Evolutionary conservation across 495 filamentous ascomycete species (phyloP).

Genomic region (Aspergillus baeticus): DNA sequence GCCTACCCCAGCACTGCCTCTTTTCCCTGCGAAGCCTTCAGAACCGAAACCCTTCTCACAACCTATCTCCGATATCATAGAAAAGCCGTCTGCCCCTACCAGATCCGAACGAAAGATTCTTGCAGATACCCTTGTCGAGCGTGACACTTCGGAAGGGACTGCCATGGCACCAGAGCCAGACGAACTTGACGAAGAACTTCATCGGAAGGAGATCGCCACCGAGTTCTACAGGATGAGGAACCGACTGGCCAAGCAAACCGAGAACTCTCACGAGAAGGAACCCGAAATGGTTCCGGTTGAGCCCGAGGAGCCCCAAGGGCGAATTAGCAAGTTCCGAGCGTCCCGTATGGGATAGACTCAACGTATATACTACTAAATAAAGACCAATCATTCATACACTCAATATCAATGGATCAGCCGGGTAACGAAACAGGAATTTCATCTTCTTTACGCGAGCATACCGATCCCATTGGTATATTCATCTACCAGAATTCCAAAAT

Average conservation of each 20-base stretch:
- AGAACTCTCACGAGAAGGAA: constrained; percentile 67
- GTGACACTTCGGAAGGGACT: constrained; percentile 32
- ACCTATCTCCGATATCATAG: constrained; percentile 38
- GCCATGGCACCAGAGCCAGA: constrained; percentile 55
- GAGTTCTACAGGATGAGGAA: constrained; percentile 82
- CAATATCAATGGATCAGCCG: neutral
- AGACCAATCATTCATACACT: constrained; percentile 13
- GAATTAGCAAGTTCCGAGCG: constrained; percentile 86
- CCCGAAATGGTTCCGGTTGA: constrained; percentile 57
- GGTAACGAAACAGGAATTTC: neutral
- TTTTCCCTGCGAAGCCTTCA: constrained; percentile 44
- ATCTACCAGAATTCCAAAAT: constrained; percentile 24
- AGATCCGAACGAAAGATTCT: constrained; percentile 56
- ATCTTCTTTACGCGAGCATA: constrained; percentile 15
- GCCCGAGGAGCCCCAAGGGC: constrained; percentile 62
- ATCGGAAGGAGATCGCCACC: constrained; percentile 72
- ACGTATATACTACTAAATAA: constrained; percentile 14
- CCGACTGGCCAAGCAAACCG: constrained; percentile 72
- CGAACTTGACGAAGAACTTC: constrained; percentile 68
- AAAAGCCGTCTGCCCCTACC: constrained; percentile 21
- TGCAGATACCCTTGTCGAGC: constrained; percentile 62
- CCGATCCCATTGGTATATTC: constrained; percentile 17
- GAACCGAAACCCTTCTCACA: constrained; percentile 47
- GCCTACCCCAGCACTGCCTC: constrained; percentile 26
- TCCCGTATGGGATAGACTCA: constrained; percentile 59